Evolutionary conservation across 352 stramenopile genomes (phyloP).

Genomic region (Globisporangium canariense): DNA sequence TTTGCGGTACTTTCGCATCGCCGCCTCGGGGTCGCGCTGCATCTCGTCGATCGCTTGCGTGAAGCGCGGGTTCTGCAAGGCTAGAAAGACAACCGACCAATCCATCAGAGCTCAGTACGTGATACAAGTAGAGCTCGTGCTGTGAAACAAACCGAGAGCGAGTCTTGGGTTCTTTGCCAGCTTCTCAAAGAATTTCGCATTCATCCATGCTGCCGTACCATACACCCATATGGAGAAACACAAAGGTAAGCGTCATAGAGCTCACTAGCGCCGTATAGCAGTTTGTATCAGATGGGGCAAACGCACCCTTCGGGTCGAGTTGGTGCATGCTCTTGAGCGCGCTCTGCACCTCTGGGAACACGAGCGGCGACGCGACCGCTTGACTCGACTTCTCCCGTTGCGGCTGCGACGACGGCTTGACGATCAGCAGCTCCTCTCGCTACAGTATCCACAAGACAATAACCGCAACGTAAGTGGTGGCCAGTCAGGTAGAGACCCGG

Average conservation of each 20-base stretch:
- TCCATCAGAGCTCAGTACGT: neutral
- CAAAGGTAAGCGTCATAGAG: neutral
- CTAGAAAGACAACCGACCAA: slow-evolving; percentile 1
- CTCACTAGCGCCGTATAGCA: neutral
- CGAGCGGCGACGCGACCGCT: slow-evolving; percentile 24
- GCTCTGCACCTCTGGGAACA: slow-evolving; percentile 76
- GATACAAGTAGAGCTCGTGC: neutral
- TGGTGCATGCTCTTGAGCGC: slow-evolving; percentile 58
- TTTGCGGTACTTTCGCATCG: slow-evolving; percentile 65
- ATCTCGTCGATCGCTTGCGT: slow-evolving; percentile 66
- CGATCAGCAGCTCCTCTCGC: slow-evolving; percentile 39
- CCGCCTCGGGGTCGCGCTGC: slow-evolving; percentile 52
- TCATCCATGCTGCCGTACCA: slow-evolving; percentile 62
- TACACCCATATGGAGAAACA: neutral
- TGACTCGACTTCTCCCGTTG: neutral
- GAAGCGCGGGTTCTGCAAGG: slow-evolving; percentile 66
- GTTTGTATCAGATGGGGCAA: neutral
- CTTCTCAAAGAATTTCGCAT: slow-evolving; percentile 66
- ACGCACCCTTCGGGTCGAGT: slow-evolving; percentile 58
- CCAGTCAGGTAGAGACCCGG: neutral
- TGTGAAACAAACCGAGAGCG: slow-evolving; percentile 30
- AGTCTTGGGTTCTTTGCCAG: slow-evolving; percentile 55
- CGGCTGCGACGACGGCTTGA: slow-evolving; percentile 4
- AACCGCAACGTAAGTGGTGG: neutral
- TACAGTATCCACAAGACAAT: slow-evolving; percentile 10